These are phyloP conservation scores for Malassezia japonica DNA, from an alignment of 1,284 basidiomycete genomes.

Conservation along the genomic window DNA sequence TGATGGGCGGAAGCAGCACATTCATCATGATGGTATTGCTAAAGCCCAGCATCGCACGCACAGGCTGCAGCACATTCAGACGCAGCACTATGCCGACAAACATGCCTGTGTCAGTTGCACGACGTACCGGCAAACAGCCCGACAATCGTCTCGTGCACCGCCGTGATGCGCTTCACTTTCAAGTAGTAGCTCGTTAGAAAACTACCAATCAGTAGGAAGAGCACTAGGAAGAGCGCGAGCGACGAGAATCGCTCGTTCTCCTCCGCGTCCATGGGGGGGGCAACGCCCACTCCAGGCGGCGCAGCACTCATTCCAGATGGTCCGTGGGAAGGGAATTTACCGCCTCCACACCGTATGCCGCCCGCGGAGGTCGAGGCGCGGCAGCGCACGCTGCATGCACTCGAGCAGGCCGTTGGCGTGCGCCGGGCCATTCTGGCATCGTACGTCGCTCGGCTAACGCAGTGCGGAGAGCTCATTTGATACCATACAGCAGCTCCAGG, in stretches of 20 bases:
- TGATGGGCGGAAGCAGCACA: conserved; percentile 90
- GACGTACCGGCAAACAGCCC: conserved; percentile 68
- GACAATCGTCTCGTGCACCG: conserved; percentile 91
- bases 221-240: conserved; percentile 58
- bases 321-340: neutral
- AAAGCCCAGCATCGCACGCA: conserved; percentile 94
- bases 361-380: neutral
- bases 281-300: neutral
- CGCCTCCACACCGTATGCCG: conserved; percentile 1
- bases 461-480: conserved; percentile 10
- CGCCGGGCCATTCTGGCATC: conserved; percentile 8
- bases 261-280: conserved; percentile 30
- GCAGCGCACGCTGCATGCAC: neutral
- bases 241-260: conserved; percentile 43
- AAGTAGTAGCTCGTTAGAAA: conserved; percentile 96
- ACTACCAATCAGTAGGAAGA: conserved; percentile 81
- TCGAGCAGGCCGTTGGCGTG: conserved; percentile 9
- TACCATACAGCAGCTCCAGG: neutral
- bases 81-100: conserved; percentile 83
- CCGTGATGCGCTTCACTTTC: conserved; percentile 88
- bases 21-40: conserved; percentile 98
- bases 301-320: neutral
- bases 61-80: conserved; percentile 81
- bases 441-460: neutral
- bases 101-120: conserved; percentile 57